Base-by-base conservation (phyloP, 2,329 filamentous ascomycete genomes). In the Remersonia thermophila region DNA sequence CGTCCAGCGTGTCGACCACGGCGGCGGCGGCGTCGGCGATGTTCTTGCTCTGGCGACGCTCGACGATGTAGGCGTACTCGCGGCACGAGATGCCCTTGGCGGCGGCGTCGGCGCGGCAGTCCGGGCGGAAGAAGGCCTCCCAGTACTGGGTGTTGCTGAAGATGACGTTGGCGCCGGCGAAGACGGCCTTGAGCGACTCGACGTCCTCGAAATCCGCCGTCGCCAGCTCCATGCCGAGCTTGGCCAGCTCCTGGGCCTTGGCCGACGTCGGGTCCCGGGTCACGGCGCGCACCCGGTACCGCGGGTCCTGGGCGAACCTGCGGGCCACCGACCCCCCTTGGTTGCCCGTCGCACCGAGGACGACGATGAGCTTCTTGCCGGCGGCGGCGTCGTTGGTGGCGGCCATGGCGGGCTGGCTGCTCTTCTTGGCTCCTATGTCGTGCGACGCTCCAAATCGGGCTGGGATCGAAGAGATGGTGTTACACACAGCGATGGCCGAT, bases 141-240 rank as follows among this genome's bases (percentile, higher is more conserved):
- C 65, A 74, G 52, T 68, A 74, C 42, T 74, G 62, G 0, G 70
- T 75, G 33, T 71, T 64, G 41, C 60, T 59, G 52, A 73, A 75
- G 40, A 75, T 69, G 38, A 62, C 48, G 39, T 65, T 61, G 13
- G 67, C 67, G 7, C 61, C 63, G 2, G 43, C 27, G 37, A 70
- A 68, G 0, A 61, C 64, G 0, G 45, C 29, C 32, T 56, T 50
- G 25, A 71, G 55, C 10, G 55, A 56, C 2, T 44, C 42, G 3
- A 54, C 47, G 32, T 67, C 60, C 37, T 63, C 57, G 23, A 68
- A 50, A 25, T 71, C 58, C 5, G 60, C 66, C 31, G 48, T 35
- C 32, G 67, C 57, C 14, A 67, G 47, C 42, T 71, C 63, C 15
- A 52, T 60, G 4, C 67, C 67, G 4, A 53, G 49, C 0, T 45